A percentile compares a stretch with the other conserved stretches of the same genome.
phyloP scores from a whole-genome alignment of 371 early-diverging fungal species.

The Haplosporangium sp. region DNA sequence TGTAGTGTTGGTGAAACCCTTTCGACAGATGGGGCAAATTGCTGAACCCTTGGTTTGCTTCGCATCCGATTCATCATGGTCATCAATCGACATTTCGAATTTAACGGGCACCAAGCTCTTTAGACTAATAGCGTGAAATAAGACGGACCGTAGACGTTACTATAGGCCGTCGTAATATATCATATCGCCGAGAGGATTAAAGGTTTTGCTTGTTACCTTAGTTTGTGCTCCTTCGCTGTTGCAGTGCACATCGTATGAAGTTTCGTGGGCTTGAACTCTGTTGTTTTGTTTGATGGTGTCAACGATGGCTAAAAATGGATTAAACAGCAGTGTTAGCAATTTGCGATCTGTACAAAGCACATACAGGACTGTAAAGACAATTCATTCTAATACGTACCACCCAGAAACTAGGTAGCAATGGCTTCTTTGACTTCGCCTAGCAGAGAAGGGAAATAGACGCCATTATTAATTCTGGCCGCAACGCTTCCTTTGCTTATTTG shows the following conservation, averaged over 20 bases:
- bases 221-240: conserved; percentile 72
- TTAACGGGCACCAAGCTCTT: conserved; percentile 81
- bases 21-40: conserved; percentile 89
- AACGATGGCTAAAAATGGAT: conserved; percentile 69
- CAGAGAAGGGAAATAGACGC: background rate
- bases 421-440: conserved; percentile 64
- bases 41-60: conserved; percentile 52
- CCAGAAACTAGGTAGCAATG: conserved; percentile 83
- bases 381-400: conserved; percentile 63
- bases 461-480: background rate
- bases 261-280: conserved; percentile 66
- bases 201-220: conserved; percentile 60
- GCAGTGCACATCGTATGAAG: conserved; percentile 77
- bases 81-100: conserved; percentile 64
- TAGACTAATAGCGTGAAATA: conserved; percentile 56
- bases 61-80: conserved; percentile 49
- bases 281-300: conserved; percentile 76
- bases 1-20: conserved; percentile 74
- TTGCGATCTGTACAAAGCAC: background rate
- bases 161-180: background rate
- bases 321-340: background rate
- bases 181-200: background rate
- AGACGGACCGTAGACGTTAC: too few species aligned
- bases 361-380: background rate
- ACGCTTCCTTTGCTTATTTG: background rate